Conservation (phyloP, 331 rosid genomes). For the Quercus tomentella region DNA sequence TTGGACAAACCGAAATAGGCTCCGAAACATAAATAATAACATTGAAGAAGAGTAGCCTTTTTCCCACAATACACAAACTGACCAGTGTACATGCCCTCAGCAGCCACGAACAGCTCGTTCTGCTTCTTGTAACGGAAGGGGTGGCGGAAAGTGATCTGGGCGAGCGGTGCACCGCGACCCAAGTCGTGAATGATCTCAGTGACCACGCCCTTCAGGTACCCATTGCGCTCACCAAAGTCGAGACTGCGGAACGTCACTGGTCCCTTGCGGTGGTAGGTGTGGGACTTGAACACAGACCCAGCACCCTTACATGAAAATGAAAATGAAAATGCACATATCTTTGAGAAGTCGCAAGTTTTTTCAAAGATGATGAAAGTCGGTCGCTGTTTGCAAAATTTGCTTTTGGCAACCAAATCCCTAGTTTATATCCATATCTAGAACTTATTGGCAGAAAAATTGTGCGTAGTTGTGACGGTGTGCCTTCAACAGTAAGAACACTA, state of each 20-base stretch:
- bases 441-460: too few species aligned
- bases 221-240: conserved; percentile 69
- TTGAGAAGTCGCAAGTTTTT: too few species aligned
- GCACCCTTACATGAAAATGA: conserved; percentile 92
- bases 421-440: too few species aligned
- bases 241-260: conserved; percentile 63
- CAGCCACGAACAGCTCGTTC: conserved; percentile 63
- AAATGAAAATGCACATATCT: too few species aligned
- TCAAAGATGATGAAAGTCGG: too few species aligned
- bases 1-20: too few species aligned
- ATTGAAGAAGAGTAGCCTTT: conserved; percentile 54
- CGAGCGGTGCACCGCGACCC: conserved; percentile 78
- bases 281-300: conserved; percentile 77
- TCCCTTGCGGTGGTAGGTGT: conserved; percentile 74
- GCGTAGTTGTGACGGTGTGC: too few species aligned
- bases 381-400: too few species aligned
- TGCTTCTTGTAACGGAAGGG: conserved; percentile 73
- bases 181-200: conserved; percentile 63
- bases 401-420: too few species aligned
- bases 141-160: conserved; percentile 62
- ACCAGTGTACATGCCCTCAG: conserved; percentile 68
- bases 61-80: conserved; percentile 67
- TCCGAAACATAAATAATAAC: too few species aligned
- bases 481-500: too few species aligned
- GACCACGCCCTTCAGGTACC: conserved; percentile 57